phyloP scores from a whole-genome alignment of 805 yeast species.

The Cyberlindnera misumaiensis region DNA sequence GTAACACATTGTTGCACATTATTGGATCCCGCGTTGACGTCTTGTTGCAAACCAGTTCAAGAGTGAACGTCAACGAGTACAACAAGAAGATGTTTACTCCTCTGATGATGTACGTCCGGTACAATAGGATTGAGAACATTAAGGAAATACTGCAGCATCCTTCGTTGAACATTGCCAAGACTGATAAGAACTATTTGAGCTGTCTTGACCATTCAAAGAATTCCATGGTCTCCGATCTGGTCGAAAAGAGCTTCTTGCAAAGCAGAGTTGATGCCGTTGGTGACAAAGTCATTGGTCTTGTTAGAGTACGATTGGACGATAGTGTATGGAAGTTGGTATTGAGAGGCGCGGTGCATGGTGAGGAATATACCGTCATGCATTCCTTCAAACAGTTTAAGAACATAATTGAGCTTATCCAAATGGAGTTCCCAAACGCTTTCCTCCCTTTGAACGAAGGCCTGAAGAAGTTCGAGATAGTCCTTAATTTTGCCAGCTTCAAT shows the following conservation, averaged over 20 bases:
- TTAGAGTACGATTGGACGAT: constrained; percentile 29
- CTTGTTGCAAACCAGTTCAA: constrained; percentile 28
- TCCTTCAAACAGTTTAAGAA: constrained; percentile 26
- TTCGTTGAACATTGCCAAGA: constrained; percentile 38
- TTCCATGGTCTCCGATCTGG: constrained; percentile 25
- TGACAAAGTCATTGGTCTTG: constrained; percentile 25
- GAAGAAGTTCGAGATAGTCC: constrained; percentile 13
- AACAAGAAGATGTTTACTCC: constrained; percentile 63
- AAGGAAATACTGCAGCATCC: constrained; percentile 40
- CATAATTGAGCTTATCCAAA: constrained; percentile 28
- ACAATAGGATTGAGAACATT: constrained; percentile 58
- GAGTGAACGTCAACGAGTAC: constrained; percentile 48
- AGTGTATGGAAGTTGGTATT: constrained; percentile 24
- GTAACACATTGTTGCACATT: constrained; percentile 74
- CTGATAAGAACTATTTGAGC: constrained; percentile 24
- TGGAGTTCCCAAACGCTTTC: constrained; percentile 30
- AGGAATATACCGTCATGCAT: constrained; percentile 20
- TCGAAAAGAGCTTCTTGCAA: constrained; percentile 25
- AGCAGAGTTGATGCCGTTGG: constrained; percentile 16
- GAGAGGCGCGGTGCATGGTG: constrained; percentile 17
- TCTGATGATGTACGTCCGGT: constrained; percentile 61
- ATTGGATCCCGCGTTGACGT: constrained; percentile 43
- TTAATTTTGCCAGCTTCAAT: constrained; percentile 25
- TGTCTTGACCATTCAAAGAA: constrained; percentile 43
- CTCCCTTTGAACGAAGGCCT: constrained; percentile 23